These are phyloP conservation scores for Coniochaeta hoffmannii DNA, from an alignment of 2,329 filamentous ascomycete species.

Conservation along the genomic window DNA sequence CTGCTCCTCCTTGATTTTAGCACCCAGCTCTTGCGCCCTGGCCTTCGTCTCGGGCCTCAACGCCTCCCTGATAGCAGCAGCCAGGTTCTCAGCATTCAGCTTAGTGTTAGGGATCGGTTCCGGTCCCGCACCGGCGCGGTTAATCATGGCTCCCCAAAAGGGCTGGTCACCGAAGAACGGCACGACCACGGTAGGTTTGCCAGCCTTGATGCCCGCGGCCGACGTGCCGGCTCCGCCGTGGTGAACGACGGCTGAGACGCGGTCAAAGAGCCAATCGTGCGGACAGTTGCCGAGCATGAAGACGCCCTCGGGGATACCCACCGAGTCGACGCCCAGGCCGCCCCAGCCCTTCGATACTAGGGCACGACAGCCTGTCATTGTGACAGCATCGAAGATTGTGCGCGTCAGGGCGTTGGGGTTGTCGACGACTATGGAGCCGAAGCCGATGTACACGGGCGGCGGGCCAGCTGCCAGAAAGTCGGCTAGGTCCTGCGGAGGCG, in stretches of 20 bases:
- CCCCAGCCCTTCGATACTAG: conserved; percentile 87
- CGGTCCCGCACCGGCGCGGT: conserved; percentile 64
- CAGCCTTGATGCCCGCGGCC: conserved; percentile 74
- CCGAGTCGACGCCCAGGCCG: conserved; percentile 65
- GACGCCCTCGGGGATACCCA: conserved; percentile 65
- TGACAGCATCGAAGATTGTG: conserved; percentile 65
- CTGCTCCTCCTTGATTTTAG: conserved; percentile 57
- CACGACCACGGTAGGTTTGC: conserved; percentile 73
- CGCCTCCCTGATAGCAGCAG: conserved; percentile 54
- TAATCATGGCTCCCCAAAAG: conserved; percentile 75
- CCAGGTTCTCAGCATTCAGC: conserved; percentile 58
- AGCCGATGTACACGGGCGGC: conserved; percentile 74
- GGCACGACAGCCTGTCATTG: conserved; percentile 61
- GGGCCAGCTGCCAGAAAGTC: conserved; percentile 61
- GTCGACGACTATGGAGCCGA: conserved; percentile 76
- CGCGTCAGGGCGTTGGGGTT: conserved; percentile 64
- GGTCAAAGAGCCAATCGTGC: conserved; percentile 83
- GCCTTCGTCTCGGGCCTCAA: conserved; percentile 51
- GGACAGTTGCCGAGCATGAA: conserved; percentile 81
- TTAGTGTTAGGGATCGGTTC: conserved; percentile 61
- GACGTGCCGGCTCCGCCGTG: conserved; percentile 86
- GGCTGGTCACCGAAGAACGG: conserved; percentile 85
- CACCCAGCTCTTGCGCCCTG: conserved; percentile 50
- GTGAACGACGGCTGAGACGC: conserved; percentile 75
- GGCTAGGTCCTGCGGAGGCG: conserved; percentile 56